These are phyloP conservation scores for Bathelium albidoporum DNA, from an alignment of 495 filamentous ascomycete genomes.

Conservation along the genomic window DNA sequence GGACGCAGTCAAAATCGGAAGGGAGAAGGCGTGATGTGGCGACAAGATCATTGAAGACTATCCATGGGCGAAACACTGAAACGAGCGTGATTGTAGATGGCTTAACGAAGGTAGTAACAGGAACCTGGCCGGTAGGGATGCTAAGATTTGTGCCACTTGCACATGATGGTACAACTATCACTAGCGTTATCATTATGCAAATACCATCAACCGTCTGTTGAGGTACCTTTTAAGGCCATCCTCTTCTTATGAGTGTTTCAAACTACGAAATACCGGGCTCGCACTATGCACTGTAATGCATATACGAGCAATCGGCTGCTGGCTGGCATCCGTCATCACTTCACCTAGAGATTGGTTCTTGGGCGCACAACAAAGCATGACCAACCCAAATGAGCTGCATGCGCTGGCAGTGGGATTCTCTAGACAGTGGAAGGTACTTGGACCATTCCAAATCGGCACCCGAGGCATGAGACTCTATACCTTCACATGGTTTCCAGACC, in stretches of 20 bases:
- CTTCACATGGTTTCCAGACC: background rate
- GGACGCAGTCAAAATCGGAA: background rate
- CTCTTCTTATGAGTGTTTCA: too few species aligned
- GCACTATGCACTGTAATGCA: background rate
- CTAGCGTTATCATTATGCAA: background rate
- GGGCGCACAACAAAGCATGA: background rate
- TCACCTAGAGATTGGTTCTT: background rate
- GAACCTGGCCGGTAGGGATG: background rate
- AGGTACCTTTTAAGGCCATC: too few species aligned
- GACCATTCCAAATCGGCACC: conserved; percentile 52
- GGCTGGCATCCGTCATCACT: background rate
- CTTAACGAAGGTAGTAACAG: background rate
- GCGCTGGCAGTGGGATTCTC: conserved; percentile 27
- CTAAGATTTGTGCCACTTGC: background rate
- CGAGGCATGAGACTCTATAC: conserved; percentile 36
- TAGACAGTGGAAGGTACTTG: conserved; percentile 42
- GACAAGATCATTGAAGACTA: background rate
- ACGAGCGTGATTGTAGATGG: background rate
- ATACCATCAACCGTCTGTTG: background rate
- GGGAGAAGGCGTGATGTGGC: background rate
- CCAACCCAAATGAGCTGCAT: background rate
- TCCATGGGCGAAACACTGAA: background rate
- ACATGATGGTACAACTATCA: background rate
- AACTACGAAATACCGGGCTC: background rate
- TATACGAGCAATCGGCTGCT: background rate